phyloP scores from a whole-genome alignment of 179 eudicot species.

The Silene noctiflora region DNA sequence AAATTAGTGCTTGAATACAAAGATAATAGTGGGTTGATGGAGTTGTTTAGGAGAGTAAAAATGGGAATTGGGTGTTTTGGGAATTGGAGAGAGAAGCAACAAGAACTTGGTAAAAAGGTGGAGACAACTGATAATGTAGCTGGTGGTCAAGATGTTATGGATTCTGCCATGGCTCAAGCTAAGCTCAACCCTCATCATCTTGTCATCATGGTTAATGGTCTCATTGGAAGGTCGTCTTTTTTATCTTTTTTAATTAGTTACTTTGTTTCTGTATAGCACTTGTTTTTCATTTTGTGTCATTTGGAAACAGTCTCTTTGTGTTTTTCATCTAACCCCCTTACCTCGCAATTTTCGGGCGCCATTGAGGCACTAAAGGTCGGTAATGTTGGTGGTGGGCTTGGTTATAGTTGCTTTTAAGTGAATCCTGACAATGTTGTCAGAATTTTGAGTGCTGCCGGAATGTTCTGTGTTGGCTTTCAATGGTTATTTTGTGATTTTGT shows the following conservation, averaged over 20 bases:
- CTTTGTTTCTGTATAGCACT: no score
- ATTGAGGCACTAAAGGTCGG: no score
- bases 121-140: conserved; percentile 32
- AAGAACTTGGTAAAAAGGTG: conserved; percentile 27
- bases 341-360: no score
- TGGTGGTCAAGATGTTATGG: conserved; percentile 51
- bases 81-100: conserved; percentile 13
- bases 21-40: conserved; percentile 12
- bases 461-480: no score
- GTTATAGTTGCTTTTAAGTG: no score
- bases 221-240: conserved; percentile 60
- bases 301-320: no score
- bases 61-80: conserved; percentile 49
- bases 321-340: no score
- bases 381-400: no score
- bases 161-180: conserved; percentile 33
- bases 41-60: conserved; percentile 25
- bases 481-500: no score
- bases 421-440: no score
- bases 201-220: conserved; percentile 82
- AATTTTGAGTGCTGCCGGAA: no score
- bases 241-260: neutral
- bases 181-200: conserved; percentile 58
- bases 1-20: neutral
- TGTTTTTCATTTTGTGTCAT: neutral